Base-by-base conservation (phyloP, 2,329 filamentous ascomycete species). In the Davidsoniella eucalypti region DNA sequence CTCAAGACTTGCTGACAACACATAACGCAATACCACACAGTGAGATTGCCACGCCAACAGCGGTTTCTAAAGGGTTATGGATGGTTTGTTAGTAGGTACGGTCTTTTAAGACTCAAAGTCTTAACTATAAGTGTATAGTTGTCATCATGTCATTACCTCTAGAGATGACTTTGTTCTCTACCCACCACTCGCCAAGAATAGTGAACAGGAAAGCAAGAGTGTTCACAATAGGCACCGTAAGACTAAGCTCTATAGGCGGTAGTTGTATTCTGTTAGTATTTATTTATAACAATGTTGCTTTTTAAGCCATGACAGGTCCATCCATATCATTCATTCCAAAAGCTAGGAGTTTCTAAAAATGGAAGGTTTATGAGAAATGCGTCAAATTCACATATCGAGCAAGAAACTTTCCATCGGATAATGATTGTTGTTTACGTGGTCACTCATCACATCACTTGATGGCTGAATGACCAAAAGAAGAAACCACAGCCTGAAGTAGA, bases 141-240 rank as follows among this genome's bases (percentile, higher is more conserved):
- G 5, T 12, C 14, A 18, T 4, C 16, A 44, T 8, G 41, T 18
- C 66, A 74, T 60, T 67, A 87, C 85, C 78, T 70, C 78, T 75
- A 57, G 80, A 84, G 54, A 96, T 94, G 1, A 88, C 83, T 63
- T 95, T 96, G 54, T 79, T 79, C 59, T 95, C 90, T 1, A 90
- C 87, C 71, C 82, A 93, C 87, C 88, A 96, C 58, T 96, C 90
- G 1, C 88, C 90, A 10, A 95, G 60, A 2, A 95, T 88, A 0
- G 90, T 96, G 61, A 95, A 96, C n/a, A 96, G 65, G 58, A 96
- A 96, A 0, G 90, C 90, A 60, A 94, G 68, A 0, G 87, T 94
- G 60, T 96, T 96, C 1, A 90, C 88, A 55, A 96, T 92, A 1
- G 90, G 90, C 1, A 96, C 88, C 2, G 88, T 95, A 55, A 96